phyloP scores from a whole-genome alignment of 106 monocot genomes.

The Acorus calamus region DNA sequence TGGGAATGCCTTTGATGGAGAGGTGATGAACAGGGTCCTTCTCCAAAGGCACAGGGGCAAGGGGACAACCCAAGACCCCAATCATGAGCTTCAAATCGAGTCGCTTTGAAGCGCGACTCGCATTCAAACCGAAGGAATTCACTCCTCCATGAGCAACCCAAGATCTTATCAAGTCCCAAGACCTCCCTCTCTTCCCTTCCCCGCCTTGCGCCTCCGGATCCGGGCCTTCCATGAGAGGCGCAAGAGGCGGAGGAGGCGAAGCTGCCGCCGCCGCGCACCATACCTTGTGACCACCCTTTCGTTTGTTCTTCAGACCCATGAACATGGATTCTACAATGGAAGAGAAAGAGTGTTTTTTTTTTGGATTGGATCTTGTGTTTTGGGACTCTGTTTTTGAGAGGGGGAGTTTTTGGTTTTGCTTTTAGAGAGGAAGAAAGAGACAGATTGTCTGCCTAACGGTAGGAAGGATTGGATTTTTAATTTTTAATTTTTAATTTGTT shows the following conservation, averaged over 20 bases:
- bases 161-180: slow-evolving; percentile 30
- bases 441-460: no score
- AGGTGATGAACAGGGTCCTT: slow-evolving; percentile 1
- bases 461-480: no score
- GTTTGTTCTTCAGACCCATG: no score
- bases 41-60: slow-evolving; percentile 33
- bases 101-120: slow-evolving; percentile 7
- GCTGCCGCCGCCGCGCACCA: no score
- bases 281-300: no score
- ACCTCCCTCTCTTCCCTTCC: slow-evolving; percentile 28
- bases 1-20: slow-evolving; percentile 19
- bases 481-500: no score
- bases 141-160: slow-evolving; percentile 5
- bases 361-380: no score
- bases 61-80: slow-evolving; percentile 46
- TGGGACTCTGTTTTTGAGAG: no score
- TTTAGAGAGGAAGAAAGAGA: no score
- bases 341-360: no score
- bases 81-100: slow-evolving; percentile 30
- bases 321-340: no score
- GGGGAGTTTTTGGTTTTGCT: no score
- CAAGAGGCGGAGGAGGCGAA: slow-evolving; percentile 8
- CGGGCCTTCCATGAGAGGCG: slow-evolving; percentile 48
- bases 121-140: slow-evolving; percentile 1
- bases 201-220: slow-evolving; percentile 18